Conservation (phyloP, 1,139 yeast species). For the Debaryomycetaceae sp. region DNA sequence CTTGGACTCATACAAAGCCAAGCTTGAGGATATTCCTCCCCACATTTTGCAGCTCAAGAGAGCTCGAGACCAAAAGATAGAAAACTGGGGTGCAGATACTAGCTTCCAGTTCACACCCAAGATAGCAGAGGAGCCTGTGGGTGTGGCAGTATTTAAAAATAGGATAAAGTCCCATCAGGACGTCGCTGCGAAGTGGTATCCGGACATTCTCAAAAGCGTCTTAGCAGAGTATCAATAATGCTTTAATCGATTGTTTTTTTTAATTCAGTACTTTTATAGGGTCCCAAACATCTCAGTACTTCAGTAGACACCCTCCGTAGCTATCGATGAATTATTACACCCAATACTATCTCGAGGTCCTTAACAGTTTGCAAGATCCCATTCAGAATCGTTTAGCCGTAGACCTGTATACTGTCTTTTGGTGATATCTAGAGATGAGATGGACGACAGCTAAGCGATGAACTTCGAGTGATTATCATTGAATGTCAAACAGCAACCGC, state of each 20-base stretch:
- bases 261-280: too few relatives aligned
- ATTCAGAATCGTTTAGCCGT: too few relatives aligned
- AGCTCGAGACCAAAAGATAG: conserved; percentile 36
- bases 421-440: not conserved
- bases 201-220: conserved; percentile 42
- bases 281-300: too few relatives aligned
- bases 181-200: conserved; percentile 64
- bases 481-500: conserved; percentile 8
- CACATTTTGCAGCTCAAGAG: conserved; percentile 30
- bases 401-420: not conserved
- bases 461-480: not conserved
- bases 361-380: too few relatives aligned
- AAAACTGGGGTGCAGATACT: conserved; percentile 41
- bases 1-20: conserved; percentile 39
- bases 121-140: conserved; percentile 45
- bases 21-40: conserved; percentile 28
- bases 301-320: too few relatives aligned
- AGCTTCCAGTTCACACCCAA: conserved; percentile 52
- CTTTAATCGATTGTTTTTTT: not conserved
- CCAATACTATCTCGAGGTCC: too few relatives aligned
- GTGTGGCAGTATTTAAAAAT: conserved; percentile 60
- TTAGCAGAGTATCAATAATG: conserved; percentile 3
- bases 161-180: conserved; percentile 66
- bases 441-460: not conserved
- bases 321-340: too few relatives aligned